These are phyloP conservation scores for Agaricus sinodeliciosus DNA, from an alignment of 768 basidiomycete species.

Conservation along the genomic window DNA sequence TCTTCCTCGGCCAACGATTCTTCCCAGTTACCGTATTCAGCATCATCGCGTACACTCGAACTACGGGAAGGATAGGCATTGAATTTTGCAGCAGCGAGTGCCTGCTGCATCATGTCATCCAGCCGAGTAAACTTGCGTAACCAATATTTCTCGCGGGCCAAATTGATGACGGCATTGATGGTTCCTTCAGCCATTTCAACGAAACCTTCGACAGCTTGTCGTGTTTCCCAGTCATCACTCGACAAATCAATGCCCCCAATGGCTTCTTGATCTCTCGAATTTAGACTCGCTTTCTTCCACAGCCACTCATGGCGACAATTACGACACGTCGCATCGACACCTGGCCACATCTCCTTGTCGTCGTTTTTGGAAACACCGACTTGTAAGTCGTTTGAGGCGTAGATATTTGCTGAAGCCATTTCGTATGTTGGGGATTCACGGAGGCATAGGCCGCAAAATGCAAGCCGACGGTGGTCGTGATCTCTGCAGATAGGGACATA, in stretches of 20 bases:
- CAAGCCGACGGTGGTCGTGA: conserved; percentile 44
- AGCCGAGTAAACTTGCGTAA: conserved; percentile 58
- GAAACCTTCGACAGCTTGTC: conserved; percentile 64
- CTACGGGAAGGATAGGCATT: conserved; percentile 4
- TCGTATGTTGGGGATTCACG: conserved; percentile 50
- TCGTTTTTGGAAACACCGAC: conserved; percentile 59
- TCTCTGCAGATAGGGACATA: conserved; percentile 52
- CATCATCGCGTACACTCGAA: conserved; percentile 1
- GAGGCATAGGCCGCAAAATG: conserved; percentile 65
- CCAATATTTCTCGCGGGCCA: conserved; percentile 71
- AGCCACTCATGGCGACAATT: conserved; percentile 61
- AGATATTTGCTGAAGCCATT: conserved; percentile 11
- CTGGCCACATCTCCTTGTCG: conserved; percentile 62
- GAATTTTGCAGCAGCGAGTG: conserved; percentile 42
- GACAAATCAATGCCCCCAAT: conserved; percentile 39
- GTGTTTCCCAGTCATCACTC: conserved; percentile 57
- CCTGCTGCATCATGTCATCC: conserved; percentile 59
- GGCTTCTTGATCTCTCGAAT: conserved; percentile 46
- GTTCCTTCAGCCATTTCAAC: conserved; percentile 68
- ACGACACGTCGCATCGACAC: conserved; percentile 61
- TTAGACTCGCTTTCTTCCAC: conserved; percentile 48
- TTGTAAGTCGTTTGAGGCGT: not conserved
- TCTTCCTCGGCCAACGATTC: conserved; percentile 31
- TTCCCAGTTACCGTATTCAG: conserved; percentile 15
- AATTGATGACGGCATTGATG: conserved; percentile 49